Evolutionary conservation across 805 yeast species (phyloP), one percentile per base, ranked within the genome.

Genomic region (Candida taoyuanica): DNA sequence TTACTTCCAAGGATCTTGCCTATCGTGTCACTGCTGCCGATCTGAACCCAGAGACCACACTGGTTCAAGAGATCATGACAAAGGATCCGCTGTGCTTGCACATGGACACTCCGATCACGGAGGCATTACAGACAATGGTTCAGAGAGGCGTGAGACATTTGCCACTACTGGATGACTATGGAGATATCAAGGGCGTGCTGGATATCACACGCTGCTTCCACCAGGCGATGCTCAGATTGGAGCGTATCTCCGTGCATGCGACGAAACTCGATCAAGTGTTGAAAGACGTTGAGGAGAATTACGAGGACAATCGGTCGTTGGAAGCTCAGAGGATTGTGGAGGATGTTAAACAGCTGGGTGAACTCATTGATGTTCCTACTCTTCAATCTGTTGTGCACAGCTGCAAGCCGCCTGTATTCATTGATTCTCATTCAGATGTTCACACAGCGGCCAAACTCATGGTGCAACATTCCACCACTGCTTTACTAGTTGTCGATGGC

Each of bases 1-100:
- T 67, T 33, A 70, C 75, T 1, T 67, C 74, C 0, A 68, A 67
- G 42, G 75, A 70, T 46, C 49, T 70, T n/a, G 73, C 73, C 0
- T 66, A 66, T 28, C 56, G 69, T 26, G 71, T 65, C 5, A 60
- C 63, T 13, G 66, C 67, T 0, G 36, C 42, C 17, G 61, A 55
- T 6, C 29, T 58, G 17, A 54, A 56, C 28, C 59, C 63, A 1
- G 42, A 45, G 12, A 14, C 33, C 1, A 54, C 65, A 2, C 47
- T 48, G 5, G 65, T 68, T 5, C 56, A 52, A 23, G 52, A 54
- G 17, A 66, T 70, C 11, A 66, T 68, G 73, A 65, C 74, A 0
- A 46, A 44, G 2, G 52, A 51, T 14, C 74, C 74, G 0, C 50
- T 56, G 17, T 59, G 58, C 21, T 56, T 64, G 11, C 61, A 64